Evolutionary conservation across 192 early-diverging fungal species (phyloP).

Genomic region (Gryganskiella cystojenkinii): DNA sequence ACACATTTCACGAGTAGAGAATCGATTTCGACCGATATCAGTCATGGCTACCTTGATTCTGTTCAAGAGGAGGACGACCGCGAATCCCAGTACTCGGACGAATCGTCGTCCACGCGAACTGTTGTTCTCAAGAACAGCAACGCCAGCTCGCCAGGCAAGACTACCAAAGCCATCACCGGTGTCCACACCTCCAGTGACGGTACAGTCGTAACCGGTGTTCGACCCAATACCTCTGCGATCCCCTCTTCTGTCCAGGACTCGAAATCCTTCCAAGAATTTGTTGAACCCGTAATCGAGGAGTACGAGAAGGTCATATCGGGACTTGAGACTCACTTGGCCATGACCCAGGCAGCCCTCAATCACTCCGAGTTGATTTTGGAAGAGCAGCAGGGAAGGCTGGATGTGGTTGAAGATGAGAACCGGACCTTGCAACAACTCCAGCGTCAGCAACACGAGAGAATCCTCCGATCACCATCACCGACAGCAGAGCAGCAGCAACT

Average conservation of each 20-base stretch:
- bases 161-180: neutral
- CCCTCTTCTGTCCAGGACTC: constrained; percentile 13
- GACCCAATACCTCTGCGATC: constrained; percentile 20
- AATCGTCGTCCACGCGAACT: constrained; percentile 23
- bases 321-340: constrained; percentile 69
- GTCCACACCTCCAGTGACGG: constrained; percentile 49
- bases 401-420: constrained; percentile 44
- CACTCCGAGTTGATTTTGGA: constrained; percentile 64
- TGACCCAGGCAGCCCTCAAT: constrained; percentile 66
- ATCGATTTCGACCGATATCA: constrained; percentile 35
- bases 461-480: neutral
- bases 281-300: constrained; percentile 78
- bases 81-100: constrained; percentile 16
- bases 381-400: constrained; percentile 66
- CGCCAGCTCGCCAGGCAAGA: neutral
- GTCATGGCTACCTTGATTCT: constrained; percentile 29
- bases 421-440: neutral
- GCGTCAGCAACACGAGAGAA: constrained; percentile 2
- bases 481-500: constrained; percentile 8
- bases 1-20: constrained; percentile 37
- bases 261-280: constrained; percentile 57
- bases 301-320: constrained; percentile 72
- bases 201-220: neutral
- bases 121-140: neutral
- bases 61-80: constrained; percentile 37